These are phyloP conservation scores for Mycena vulgaris DNA, from an alignment of 768 basidiomycete species.

Conservation along the genomic window DNA sequence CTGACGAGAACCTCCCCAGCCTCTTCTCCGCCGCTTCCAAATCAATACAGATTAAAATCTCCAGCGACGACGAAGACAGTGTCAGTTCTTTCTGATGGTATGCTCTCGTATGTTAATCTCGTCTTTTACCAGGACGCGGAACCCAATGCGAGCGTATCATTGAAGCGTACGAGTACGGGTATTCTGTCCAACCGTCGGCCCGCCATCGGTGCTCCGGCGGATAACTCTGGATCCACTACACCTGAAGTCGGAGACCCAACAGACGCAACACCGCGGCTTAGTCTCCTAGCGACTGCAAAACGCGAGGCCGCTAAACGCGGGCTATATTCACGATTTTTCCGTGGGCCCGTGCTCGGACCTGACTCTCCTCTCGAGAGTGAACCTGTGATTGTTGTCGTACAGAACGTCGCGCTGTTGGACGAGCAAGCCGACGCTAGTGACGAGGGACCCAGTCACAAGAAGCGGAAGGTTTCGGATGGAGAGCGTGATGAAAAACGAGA, in stretches of 20 bases:
- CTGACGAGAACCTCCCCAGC: conserved; percentile 55
- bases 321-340: conserved; percentile 87
- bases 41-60: conserved; percentile 81
- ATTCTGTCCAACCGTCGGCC: conserved; percentile 84
- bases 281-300: conserved; percentile 76
- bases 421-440: not conserved
- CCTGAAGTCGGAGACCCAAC: conserved; percentile 47
- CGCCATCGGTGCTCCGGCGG: conserved; percentile 62
- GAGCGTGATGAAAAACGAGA: conserved; percentile 36
- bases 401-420: not conserved
- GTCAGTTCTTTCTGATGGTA: conserved; percentile 40
- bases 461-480: conserved; percentile 37
- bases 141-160: conserved; percentile 38
- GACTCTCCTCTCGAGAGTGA: conserved; percentile 43
- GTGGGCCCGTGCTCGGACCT: conserved; percentile 78
- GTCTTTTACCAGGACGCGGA: conserved; percentile 30
- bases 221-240: conserved; percentile 62
- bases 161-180: conserved; percentile 79
- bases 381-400: not conserved
- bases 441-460: conserved; percentile 26
- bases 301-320: conserved; percentile 81
- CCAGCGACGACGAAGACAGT: conserved; percentile 65
- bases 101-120: conserved; percentile 5
- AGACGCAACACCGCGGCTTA: conserved; percentile 54
- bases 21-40: conserved; percentile 88